A percentile compares a stretch with the other conserved stretches of the same genome.
phyloP scores from a whole-genome alignment of 352 stramenopile genomes.

The Phytophthora citricola region DNA sequence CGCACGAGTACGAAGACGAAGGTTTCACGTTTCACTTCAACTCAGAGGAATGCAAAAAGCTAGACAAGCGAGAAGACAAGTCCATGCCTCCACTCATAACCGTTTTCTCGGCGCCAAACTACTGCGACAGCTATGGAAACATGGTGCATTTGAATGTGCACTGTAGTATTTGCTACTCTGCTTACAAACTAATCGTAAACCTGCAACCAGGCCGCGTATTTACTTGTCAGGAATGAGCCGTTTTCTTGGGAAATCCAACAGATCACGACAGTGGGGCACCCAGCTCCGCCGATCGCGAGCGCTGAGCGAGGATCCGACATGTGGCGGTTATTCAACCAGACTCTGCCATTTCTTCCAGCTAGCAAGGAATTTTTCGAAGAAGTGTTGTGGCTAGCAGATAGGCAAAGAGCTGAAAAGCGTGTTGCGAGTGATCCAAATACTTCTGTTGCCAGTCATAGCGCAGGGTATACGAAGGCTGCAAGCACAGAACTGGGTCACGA shows the following conservation, averaged over 20 bases:
- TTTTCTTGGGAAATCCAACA: constrained; percentile 68
- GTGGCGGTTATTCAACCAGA: constrained; percentile 76
- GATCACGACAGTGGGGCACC: constrained; percentile 53
- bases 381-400: constrained; percentile 56
- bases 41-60: constrained; percentile 40
- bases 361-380: constrained; percentile 88
- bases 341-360: constrained; percentile 79
- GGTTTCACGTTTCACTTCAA: constrained; percentile 75
- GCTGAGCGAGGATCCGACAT: constrained; percentile 66
- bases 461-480: neutral
- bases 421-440: neutral
- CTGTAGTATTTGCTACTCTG: neutral
- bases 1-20: constrained; percentile 83
- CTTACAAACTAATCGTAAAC: neutral
- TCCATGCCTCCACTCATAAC: constrained; percentile 88
- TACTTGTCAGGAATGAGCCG: constrained; percentile 53
- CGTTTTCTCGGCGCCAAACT: constrained; percentile 96
- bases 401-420: constrained; percentile 14
- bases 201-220: constrained; percentile 52
- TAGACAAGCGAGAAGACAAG: constrained; percentile 61
- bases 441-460: neutral
- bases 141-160: constrained; percentile 40
- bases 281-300: constrained; percentile 55
- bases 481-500: constrained; percentile 18
- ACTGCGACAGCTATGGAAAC: constrained; percentile 91